A percentile compares a stretch with the other conserved stretches of the same genome.
phyloP scores from a whole-genome alignment of 1,139 yeast species.

The Candida anutae region DNA sequence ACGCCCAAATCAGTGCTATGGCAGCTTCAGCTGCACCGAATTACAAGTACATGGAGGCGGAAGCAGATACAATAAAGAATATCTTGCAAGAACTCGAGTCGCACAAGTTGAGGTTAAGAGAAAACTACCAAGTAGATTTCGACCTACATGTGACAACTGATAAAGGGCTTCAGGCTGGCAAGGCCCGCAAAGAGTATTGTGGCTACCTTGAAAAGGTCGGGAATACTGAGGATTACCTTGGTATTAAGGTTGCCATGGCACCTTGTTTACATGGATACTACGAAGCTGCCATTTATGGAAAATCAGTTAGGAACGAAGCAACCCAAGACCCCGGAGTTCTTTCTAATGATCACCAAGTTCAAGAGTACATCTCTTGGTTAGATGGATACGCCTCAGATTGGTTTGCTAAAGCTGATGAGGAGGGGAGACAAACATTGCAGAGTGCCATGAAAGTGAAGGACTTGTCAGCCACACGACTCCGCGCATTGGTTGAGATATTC shows the following conservation, averaged over 20 bases:
- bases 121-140: constrained; percentile 37
- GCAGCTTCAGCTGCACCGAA: constrained; percentile 60
- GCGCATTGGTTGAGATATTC: constrained; percentile 50
- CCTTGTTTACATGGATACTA: constrained; percentile 77
- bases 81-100: constrained; percentile 49
- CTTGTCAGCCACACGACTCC: constrained; percentile 31
- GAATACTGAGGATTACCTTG: constrained; percentile 49
- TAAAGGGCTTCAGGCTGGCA: constrained; percentile 32
- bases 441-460: constrained; percentile 4
- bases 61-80: constrained; percentile 43
- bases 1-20: constrained; percentile 60
- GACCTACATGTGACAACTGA: no score
- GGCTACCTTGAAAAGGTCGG: constrained; percentile 51
- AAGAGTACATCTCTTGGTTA: constrained; percentile 52
- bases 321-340: constrained; percentile 8
- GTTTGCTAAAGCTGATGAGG: constrained; percentile 44
- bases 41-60: constrained; percentile 42
- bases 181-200: constrained; percentile 54
- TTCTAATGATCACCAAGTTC: constrained; percentile 10
- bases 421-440: constrained; percentile 45
- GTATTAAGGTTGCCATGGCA: constrained; percentile 58
- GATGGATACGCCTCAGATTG: constrained; percentile 52
- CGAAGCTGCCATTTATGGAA: constrained; percentile 36
- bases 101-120: constrained; percentile 46
- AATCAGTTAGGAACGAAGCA: constrained; percentile 6